Evolutionary conservation across 305 asterid genomes (phyloP).

Genomic region (Solanum hybrid): DNA sequence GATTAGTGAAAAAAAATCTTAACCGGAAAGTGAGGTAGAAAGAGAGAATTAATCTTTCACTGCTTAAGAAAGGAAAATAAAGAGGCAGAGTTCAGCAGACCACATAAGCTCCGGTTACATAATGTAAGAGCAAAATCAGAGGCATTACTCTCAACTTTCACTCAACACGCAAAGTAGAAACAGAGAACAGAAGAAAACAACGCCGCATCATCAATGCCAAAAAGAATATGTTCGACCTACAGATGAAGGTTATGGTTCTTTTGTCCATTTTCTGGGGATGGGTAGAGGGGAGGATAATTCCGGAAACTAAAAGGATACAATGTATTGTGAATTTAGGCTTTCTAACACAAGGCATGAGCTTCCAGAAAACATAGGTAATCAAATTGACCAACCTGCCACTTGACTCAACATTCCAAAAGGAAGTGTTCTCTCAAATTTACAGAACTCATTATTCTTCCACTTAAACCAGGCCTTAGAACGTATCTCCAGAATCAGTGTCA

Average conservation of each 20-base stretch:
- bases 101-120: background rate
- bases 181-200: background rate
- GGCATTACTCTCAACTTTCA: background rate
- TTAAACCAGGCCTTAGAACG: conserved; percentile 70
- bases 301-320: background rate
- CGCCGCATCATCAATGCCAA: background rate
- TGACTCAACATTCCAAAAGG: conserved; percentile 89
- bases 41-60: background rate
- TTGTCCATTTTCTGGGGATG: background rate
- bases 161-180: background rate
- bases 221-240: background rate
- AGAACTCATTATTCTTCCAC: conserved; percentile 68
- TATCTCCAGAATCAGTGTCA: conserved; percentile 85
- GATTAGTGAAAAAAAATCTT: background rate
- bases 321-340: background rate
- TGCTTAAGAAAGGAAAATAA: background rate
- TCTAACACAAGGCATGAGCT: background rate
- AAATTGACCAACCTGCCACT: conserved; percentile 75
- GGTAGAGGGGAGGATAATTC: background rate
- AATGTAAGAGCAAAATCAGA: background rate
- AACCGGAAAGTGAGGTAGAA: background rate
- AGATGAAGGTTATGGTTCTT: background rate
- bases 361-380: conserved; percentile 6
- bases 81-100: background rate
- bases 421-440: conserved; percentile 72